Conservation (phyloP, 192 early-diverging fungal genomes). For the Umbelopsis isabellina region DNA sequence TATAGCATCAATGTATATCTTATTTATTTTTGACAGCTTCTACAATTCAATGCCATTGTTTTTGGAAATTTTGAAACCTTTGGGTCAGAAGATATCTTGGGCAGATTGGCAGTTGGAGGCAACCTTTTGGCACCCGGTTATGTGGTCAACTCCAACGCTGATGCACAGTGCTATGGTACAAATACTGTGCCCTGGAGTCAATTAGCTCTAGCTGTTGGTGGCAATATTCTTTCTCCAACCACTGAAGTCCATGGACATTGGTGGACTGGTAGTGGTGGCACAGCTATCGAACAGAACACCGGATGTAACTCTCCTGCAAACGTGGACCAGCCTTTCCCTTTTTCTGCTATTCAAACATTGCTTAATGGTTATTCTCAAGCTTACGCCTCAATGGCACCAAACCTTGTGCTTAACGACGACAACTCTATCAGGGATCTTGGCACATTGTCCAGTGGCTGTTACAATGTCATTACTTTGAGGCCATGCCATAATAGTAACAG, state of each 20-base stretch:
- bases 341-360: background rate
- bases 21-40: background rate
- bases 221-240: background rate
- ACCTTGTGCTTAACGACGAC: background rate
- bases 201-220: slow-evolving; percentile 17
- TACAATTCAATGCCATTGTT: slow-evolving; percentile 16
- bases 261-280: background rate
- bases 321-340: background rate
- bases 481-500: background rate
- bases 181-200: background rate
- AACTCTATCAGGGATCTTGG: background rate
- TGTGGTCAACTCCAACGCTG: slow-evolving; percentile 14
- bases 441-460: background rate
- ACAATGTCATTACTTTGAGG: slow-evolving; percentile 8
- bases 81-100: slow-evolving; percentile 17
- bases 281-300: background rate
- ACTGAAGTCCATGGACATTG: slow-evolving; percentile 16
- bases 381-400: background rate
- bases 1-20: too few relatives aligned
- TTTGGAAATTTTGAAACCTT: slow-evolving; percentile 14
- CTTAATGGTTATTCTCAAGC: background rate
- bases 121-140: background rate
- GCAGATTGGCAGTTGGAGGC: slow-evolving; percentile 17
- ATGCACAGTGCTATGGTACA: background rate
- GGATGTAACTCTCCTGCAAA: background rate